A percentile compares a stretch with the other conserved stretches of the same genome.
These are phyloP conservation scores for Arthrobotrys iridis DNA, from an alignment of 2,329 filamentous ascomycete species.

Conservation along the genomic window DNA sequence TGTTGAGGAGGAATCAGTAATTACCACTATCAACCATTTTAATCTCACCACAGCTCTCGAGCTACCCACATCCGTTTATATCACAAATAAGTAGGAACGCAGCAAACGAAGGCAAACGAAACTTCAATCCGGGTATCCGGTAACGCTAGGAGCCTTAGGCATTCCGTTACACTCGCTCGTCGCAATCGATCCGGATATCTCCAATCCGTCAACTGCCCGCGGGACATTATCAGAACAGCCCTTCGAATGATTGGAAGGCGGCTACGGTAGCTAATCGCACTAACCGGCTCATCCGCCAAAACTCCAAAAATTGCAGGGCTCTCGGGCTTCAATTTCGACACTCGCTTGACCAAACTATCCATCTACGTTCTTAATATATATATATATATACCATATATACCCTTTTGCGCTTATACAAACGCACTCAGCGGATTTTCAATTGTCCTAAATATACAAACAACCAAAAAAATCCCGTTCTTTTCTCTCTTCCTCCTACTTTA, in stretches of 20 bases:
- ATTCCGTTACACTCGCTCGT: conserved; percentile 52
- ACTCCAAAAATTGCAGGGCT: conserved; percentile 28
- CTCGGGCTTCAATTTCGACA: conserved; percentile 42
- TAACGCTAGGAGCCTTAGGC: conserved; percentile 53
- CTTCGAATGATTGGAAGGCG: conserved; percentile 46
- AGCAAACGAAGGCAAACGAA: conserved; percentile 10
- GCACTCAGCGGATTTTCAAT: not conserved
- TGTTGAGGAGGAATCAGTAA: conserved; percentile 51
- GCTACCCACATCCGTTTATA: conserved; percentile 53
- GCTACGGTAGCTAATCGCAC: conserved; percentile 42
- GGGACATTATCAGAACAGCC: conserved; percentile 19
- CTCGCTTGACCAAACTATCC: conserved; percentile 41
- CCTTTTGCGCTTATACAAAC: not conserved
- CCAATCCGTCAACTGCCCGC: conserved; percentile 44
- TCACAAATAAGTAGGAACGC: conserved; percentile 16
- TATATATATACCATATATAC: not conserved
- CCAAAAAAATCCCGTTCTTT: too few relatives aligned
- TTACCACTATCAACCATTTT: conserved; percentile 36
- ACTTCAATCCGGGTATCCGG: conserved; percentile 43
- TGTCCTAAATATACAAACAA: not conserved
- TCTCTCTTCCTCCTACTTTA: not conserved
- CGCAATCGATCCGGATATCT: conserved; percentile 48
- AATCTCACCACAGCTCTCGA: conserved; percentile 44
- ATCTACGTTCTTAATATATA: conserved; percentile 39
- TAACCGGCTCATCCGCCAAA: conserved; percentile 45